phyloP scores from a whole-genome alignment of 2,329 filamentous ascomycete genomes.

The Byssochlamys sp. region DNA sequence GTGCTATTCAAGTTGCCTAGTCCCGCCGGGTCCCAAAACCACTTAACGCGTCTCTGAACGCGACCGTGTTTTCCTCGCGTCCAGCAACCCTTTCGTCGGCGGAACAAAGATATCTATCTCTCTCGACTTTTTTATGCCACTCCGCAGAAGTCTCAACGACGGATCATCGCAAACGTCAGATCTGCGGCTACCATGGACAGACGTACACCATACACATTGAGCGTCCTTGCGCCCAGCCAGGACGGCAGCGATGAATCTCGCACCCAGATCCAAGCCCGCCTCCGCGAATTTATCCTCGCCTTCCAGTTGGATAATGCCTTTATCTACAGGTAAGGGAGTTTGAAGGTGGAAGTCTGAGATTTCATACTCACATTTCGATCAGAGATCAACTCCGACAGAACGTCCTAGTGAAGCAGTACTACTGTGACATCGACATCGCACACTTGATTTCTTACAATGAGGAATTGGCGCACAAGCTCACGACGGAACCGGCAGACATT shows the following conservation, averaged over 20 bases:
- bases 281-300: constrained; percentile 84
- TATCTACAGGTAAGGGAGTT: constrained; percentile 65
- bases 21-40: constrained; percentile 14
- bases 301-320: constrained; percentile 91
- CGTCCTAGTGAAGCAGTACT: constrained; percentile 85
- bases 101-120: constrained; percentile 3
- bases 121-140: constrained; percentile 1
- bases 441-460: constrained; percentile 95
- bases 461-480: constrained; percentile 80
- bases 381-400: constrained; percentile 95
- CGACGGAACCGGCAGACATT: constrained; percentile 80
- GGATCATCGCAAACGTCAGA: constrained; percentile 7
- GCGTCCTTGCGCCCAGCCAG: constrained; percentile 62
- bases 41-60: constrained; percentile 33
- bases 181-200: constrained; percentile 58
- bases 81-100: constrained; percentile 2
- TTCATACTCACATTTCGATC: constrained; percentile 4
- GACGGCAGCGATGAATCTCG: constrained; percentile 60
- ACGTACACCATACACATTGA: constrained; percentile 75
- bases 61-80: constrained; percentile 26
- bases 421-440: constrained; percentile 89
- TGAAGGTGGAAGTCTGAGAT: not conserved
- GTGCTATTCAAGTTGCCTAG: not conserved
- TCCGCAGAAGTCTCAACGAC: constrained; percentile 3
- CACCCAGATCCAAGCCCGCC: constrained; percentile 62